Percentiles rank a stretch among this genome's conserved stretches.
phyloP scores from a whole-genome alignment of 176 grass and related monocot genomes.

The Aegilops bicornis region DNA sequence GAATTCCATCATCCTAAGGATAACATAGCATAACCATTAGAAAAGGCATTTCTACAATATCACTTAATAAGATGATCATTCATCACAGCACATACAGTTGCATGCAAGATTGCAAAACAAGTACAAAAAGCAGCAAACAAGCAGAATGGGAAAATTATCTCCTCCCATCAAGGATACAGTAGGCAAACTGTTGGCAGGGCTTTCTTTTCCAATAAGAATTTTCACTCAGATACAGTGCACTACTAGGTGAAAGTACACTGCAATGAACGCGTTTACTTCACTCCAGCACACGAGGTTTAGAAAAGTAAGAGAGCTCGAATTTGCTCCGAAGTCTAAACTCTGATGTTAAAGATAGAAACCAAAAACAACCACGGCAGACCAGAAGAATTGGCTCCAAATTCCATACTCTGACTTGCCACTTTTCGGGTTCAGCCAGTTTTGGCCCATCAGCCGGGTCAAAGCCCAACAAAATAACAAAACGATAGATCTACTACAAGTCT shows the following conservation, averaged over 20 bases:
- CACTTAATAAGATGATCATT: constrained; percentile 10
- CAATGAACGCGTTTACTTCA: not conserved
- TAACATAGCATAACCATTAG: constrained; percentile 29
- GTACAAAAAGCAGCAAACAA: constrained; percentile 4
- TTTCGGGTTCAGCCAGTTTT: not conserved
- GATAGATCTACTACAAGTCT: not conserved
- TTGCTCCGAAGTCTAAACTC: not conserved
- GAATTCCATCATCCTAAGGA: constrained; percentile 93
- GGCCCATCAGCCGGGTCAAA: not conserved
- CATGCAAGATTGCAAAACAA: constrained; percentile 7
- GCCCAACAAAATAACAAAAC: not conserved
- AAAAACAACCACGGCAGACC: not conserved
- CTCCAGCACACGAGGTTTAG: not conserved
- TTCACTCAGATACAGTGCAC: not conserved
- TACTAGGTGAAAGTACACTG: not conserved
- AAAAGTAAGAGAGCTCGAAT: not conserved
- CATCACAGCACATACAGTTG: constrained; percentile 16
- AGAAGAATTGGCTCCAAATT: too few relatives aligned
- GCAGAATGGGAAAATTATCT: not conserved
- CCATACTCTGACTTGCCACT: not conserved
- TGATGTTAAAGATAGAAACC: not conserved
- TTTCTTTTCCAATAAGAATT: not conserved
- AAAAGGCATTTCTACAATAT: not conserved
- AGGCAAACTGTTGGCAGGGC: not conserved
- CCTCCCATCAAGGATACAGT: not conserved